Evolutionary conservation across 306 rosid genomes (phyloP).

Genomic region (Gastrolobium bilobum): DNA sequence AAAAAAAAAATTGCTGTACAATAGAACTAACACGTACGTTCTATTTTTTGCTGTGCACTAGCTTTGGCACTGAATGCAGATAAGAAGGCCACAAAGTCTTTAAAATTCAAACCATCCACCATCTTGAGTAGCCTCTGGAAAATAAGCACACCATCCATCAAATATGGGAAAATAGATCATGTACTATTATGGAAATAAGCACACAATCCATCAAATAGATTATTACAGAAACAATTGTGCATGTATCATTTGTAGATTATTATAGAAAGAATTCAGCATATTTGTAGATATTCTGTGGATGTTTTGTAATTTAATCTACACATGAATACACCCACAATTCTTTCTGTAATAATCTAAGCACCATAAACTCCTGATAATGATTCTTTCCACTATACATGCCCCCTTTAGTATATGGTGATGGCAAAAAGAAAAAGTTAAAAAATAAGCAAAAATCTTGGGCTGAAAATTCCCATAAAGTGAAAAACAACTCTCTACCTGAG

Average conservation of each 20-base stretch:
- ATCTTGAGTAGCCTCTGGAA: conserved; percentile 85
- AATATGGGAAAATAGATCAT: background rate
- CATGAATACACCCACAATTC: no score
- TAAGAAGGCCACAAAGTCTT: conserved; percentile 90
- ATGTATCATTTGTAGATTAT: no score
- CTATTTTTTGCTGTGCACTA: conserved; percentile 66
- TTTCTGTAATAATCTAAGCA: no score
- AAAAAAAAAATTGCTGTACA: background rate
- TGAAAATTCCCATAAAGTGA: background rate
- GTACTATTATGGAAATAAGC: no score
- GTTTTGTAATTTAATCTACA: no score
- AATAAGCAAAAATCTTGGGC: background rate
- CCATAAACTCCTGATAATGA: no score
- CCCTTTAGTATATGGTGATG: background rate
- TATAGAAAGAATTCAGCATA: no score
- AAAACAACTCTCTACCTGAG: conserved; percentile 65
- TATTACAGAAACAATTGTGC: no score
- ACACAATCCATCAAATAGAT: no score
- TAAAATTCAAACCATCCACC: conserved; percentile 89
- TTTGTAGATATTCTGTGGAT: no score
- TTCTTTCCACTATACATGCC: background rate
- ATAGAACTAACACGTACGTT: conserved; percentile 60
- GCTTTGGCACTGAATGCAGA: conserved; percentile 89
- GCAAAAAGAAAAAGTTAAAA: background rate
- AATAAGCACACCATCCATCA: conserved; percentile 48